Base-by-base conservation (phyloP, 805 yeast genomes). In the Barnettozyma sucrosica region DNA sequence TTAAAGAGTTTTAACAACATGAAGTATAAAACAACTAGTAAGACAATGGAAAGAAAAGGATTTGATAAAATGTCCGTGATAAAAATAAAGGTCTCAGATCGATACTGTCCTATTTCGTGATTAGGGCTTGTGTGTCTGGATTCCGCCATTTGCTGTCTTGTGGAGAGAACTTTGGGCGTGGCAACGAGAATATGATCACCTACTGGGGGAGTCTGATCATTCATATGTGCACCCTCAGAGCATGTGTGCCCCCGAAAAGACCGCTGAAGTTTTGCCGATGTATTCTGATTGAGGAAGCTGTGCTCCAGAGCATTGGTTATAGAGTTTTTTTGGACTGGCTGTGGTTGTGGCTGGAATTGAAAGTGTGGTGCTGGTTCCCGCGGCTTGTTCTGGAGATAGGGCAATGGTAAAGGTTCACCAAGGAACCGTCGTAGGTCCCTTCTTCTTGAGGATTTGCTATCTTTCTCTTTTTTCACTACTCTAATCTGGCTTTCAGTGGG, bases 371-470 rank as follows among this genome's bases (percentile, higher is more conserved):
- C 9, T 16, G 21, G 16, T 8, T 7, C 21, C 8, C 21, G 21
- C 4, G 37, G 19, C 11, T 18, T 16, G 37, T 39, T 32, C 26
- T 23, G 7, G 47, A 61, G 39, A 45, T 70, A 70, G 1, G 70
- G 71, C 33, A 70, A 51, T 2, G 74, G 74, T 19, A 69, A 41
- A 2, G 75, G 75, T 13, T 65, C 66, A 1, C 74, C 74, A 11
- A 70, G 54, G 24, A 43, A 46, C 19, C 32, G 45, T 21, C 37
- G 49, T 11, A 54, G 33, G 9, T 34, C 37, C 16, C 23, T 34
- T 18, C 23, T 34, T 23, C 23, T 34, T 20, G 18, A 8, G 2
- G 21, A 18, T 34, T 4, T 16, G 5, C 6, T 4, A 34, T 18
- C 20, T 5, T 33, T n/a, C 4, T 33, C 4, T 14, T 3, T 18